These are phyloP conservation scores for Canavalia ensiformis DNA, from an alignment of 306 rosid genomes.

Conservation along the genomic window DNA sequence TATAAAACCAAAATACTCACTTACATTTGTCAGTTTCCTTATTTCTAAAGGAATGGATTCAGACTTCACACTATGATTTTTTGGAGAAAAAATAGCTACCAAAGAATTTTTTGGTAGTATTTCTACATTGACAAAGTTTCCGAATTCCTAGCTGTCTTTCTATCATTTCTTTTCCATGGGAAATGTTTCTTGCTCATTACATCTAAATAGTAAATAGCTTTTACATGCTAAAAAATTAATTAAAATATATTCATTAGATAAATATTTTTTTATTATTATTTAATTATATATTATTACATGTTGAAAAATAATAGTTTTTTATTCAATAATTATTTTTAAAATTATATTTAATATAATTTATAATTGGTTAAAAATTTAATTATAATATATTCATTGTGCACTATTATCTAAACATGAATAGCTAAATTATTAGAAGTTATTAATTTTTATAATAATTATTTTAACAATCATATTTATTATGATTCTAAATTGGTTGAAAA, in stretches of 20 bases:
- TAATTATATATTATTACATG: too few species aligned
- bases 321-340: too few species aligned
- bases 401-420: too few species aligned
- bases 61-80: background rate
- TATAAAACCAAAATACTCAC: constrained; percentile 9
- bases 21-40: constrained; percentile 56
- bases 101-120: background rate
- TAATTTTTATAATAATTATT: background rate
- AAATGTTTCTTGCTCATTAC: background rate
- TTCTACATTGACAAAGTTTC: background rate
- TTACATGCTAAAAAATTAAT: background rate
- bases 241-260: too few species aligned
- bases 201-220: background rate
- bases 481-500: background rate
- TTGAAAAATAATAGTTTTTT: too few species aligned
- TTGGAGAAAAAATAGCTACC: background rate
- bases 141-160: constrained; percentile 11
- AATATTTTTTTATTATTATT: too few species aligned
- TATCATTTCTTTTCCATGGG: background rate
- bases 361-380: too few species aligned
- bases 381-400: too few species aligned
- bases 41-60: constrained; percentile 41
- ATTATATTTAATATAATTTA: too few species aligned
- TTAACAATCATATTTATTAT: background rate
- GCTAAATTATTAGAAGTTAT: too few species aligned